Evolutionary conservation across 371 early-diverging fungal genomes (phyloP).

Genomic region (Dinochytrium kinnereticum): DNA sequence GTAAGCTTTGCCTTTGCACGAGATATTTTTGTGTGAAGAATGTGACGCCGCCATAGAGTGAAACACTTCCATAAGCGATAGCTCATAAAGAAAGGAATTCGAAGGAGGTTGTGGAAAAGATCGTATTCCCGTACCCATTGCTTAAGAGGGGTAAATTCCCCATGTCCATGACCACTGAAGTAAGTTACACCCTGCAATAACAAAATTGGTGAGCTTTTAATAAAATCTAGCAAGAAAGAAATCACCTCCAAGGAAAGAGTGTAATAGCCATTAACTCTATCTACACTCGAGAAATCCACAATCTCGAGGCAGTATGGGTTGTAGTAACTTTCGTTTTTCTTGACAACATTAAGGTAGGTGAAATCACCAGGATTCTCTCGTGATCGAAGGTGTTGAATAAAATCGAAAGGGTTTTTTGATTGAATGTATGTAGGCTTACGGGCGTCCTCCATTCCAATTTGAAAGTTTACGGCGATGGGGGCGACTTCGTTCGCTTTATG

Average conservation of each 20-base stretch:
- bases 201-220: neutral
- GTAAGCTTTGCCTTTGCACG: conserved; percentile 42
- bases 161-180: conserved; percentile 53
- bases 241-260: conserved; percentile 51
- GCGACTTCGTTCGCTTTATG: too few species aligned
- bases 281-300: conserved; percentile 49
- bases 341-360: conserved; percentile 48
- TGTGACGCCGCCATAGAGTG: conserved; percentile 54
- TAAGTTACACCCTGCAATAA: conserved; percentile 53
- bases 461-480: neutral
- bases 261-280: conserved; percentile 51
- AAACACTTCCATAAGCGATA: conserved; percentile 62
- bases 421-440: neutral
- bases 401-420: conserved; percentile 40
- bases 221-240: neutral
- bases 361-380: conserved; percentile 49
- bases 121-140: conserved; percentile 58
- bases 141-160: conserved; percentile 53
- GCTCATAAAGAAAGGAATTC: conserved; percentile 55
- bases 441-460: neutral
- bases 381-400: conserved; percentile 41
- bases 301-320: conserved; percentile 59
- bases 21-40: conserved; percentile 54
- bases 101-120: conserved; percentile 52
- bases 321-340: conserved; percentile 32